Evolutionary conservation across 805 yeast species (phyloP), one percentile per base, ranked within the genome.

Genomic region (Candida railenensis): DNA sequence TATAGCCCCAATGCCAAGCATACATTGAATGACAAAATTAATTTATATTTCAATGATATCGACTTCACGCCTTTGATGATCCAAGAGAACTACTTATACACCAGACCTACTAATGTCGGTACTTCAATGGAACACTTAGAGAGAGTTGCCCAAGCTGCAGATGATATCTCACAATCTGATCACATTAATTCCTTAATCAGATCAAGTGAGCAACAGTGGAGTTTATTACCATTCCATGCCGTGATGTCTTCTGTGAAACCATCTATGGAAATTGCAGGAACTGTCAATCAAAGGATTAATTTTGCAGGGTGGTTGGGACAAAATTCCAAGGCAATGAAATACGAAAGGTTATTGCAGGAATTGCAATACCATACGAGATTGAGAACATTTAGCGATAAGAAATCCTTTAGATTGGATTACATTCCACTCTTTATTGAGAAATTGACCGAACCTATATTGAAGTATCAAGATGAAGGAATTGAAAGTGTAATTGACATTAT

Each of bases 51-150:
- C 72, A 90, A 89, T 65, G 99, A 94, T 66, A 87, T 89, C 66
- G 97, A 90, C 60, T 86, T 94, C 62, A 83, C 96, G 1, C 98
- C 99, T 3, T 74, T 92, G 50, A 92, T 94, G 98, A 80, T 94
- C 44, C 97, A 92, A 61, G 99, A 94, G 63, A 94, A 94, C 67
- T 94, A 94, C 62, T 65, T 89, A 42, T 68, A 67, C 32, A 83
- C 95, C 0, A 70, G 69, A 36, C 96, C 96, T 1, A 49, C 73
- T 5, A 65, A 65, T 22, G 66, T 71, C 15, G 59, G 69, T 47
- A 52, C 73, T 9, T 71, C 77, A n/a, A 53, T 68, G 20, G 71
- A 77, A 9, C 88, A 83, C 53, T 65, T 92, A 48, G 73, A 78
- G 51, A 69, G 82, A 15, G 82, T 85, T 1, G 85, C 89, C 1